phyloP scores from a whole-genome alignment of 2,329 filamentous ascomycete genomes.

The Cryphonectria parasitica region DNA sequence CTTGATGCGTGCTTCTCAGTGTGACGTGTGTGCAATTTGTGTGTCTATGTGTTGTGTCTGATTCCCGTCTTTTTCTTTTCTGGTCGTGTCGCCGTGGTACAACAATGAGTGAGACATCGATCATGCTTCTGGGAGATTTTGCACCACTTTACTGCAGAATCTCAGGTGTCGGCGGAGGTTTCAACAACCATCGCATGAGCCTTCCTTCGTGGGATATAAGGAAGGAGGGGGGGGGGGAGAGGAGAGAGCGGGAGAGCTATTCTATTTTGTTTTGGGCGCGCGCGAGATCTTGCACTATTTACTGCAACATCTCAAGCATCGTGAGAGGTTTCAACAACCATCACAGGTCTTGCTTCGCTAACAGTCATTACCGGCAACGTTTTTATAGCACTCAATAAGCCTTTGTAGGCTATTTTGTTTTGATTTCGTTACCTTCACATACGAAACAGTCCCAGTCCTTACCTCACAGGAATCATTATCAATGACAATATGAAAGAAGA shows the following conservation, averaged over 20 bases:
- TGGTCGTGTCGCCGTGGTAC: neutral
- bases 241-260: neutral
- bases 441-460: slow-evolving; percentile 23
- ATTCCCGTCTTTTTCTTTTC: neutral
- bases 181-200: slow-evolving; percentile 5
- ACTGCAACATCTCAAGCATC: neutral
- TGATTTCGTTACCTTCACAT: slow-evolving; percentile 5
- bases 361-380: slow-evolving; percentile 18
- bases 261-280: neutral
- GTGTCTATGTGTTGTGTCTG: neutral
- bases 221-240: neutral
- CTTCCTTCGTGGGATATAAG: neutral
- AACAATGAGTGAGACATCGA: neutral
- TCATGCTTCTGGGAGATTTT: neutral
- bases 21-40: slow-evolving; percentile 15
- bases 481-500: slow-evolving; percentile 21
- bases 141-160: slow-evolving; percentile 9
- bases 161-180: neutral
- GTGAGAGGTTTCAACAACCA: slow-evolving; percentile 9
- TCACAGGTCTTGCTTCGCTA: slow-evolving; percentile 6
- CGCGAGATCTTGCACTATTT: neutral
- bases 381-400: slow-evolving; percentile 6
- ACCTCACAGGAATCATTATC: slow-evolving; percentile 27
- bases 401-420: neutral
- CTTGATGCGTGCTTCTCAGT: slow-evolving; percentile 23